Base-by-base conservation (phyloP, 345 rosid species). In the Eucalyptus virginea region DNA sequence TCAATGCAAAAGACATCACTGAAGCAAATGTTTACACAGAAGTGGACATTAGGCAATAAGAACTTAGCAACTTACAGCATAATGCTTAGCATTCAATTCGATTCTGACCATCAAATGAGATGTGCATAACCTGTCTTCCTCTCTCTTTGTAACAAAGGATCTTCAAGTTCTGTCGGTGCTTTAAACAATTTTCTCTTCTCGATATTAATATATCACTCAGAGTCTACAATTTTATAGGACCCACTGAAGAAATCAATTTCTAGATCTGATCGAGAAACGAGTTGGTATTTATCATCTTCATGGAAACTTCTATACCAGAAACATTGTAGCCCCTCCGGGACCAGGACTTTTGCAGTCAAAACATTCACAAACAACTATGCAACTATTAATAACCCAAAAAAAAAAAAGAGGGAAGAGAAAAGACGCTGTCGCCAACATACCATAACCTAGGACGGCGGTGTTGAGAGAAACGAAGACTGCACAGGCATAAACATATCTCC, bases 391-490 rank as follows among this genome's bases (percentile, higher is more conserved):
- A n/a, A 81, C 62, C 30, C 9, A 54, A 21, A 11, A 11, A 9
- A 9, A 19, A 23, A 26, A 11, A 9, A 11, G 49, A 50, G 16
- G 60, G 24, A 13, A 44, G 19, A 32, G 49, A 81, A 50, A 30
- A 32, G 13, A 51, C 16, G 42, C 17, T 37, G 81, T 42, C 50
- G 6, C 28, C 30, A 24, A 23, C 88, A 93, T 88, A 96, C 99
- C 98, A 87, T 97, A 97, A 42, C 99, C 99, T 88, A 96, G 98
- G 92, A 96, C 96, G 91, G 96, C 97, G 88, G 93, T 93, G 91
- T 95, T 97, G 87, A 97, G 94, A 44, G 99, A 97, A 34, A 98
- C 99, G 88, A 97, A 95, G 90, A 96, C 89, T 42, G 98, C 98
- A 86, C 97, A 97, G 54, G 95, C 95, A 91, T 96, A 81, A 85